Evolutionary conservation across 148 eudicot genomes (phyloP).

Genomic region (Camellia sinensis): DNA sequence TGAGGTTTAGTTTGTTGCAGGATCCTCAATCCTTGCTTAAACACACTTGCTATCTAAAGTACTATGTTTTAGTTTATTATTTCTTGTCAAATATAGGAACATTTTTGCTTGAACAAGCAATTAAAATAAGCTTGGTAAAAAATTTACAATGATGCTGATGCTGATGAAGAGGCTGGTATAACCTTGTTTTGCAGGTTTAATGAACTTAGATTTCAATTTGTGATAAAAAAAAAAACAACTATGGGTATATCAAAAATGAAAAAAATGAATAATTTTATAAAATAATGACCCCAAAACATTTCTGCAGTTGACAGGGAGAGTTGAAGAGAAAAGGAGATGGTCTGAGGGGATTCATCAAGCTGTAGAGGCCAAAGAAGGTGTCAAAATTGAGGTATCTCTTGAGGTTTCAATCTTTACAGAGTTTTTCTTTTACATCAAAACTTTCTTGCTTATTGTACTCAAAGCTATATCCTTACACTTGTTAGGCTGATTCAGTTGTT

Average conservation of each 20-base stretch:
- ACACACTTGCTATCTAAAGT: not conserved
- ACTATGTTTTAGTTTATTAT: not conserved
- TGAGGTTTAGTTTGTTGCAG: not conserved
- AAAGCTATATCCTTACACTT: slow-evolving; percentile 13
- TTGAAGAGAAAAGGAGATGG: slow-evolving; percentile 98
- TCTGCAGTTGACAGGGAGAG: slow-evolving; percentile 93
- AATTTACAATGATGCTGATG: not conserved
- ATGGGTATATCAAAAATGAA: not conserved
- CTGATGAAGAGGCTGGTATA: not conserved
- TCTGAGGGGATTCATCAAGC: slow-evolving; percentile 99
- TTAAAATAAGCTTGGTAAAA: not conserved
- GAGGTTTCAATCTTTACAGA: not conserved
- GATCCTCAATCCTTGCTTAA: not conserved
- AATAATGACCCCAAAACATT: not conserved
- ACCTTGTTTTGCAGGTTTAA: not conserved
- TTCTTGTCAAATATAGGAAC: not conserved
- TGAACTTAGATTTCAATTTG: not conserved
- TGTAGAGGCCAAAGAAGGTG: slow-evolving; percentile 97
- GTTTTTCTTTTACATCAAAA: not conserved
- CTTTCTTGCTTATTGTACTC: not conserved
- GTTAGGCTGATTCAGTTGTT: slow-evolving; percentile 88
- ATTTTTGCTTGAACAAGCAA: not conserved
- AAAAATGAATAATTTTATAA: not conserved
- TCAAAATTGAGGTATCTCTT: slow-evolving; percentile 68
- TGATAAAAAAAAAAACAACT: not conserved